phyloP scores from a whole-genome alignment of 805 yeast species.

The Cyberlindnera veronae region DNA sequence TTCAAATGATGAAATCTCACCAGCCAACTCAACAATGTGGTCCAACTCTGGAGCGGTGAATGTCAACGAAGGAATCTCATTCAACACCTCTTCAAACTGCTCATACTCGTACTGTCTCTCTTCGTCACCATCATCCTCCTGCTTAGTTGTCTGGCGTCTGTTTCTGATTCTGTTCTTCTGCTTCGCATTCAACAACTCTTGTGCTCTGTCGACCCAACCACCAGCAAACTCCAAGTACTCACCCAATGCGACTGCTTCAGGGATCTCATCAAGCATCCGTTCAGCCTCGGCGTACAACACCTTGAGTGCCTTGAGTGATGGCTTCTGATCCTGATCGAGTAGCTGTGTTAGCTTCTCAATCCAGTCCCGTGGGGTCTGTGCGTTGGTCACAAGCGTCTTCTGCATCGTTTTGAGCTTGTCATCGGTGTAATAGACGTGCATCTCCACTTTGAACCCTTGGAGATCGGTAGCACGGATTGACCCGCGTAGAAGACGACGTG shows the following conservation, averaged over 20 bases:
- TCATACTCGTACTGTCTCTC: conserved; percentile 17
- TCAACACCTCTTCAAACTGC: conserved; percentile 31
- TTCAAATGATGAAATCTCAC: conserved; percentile 50
- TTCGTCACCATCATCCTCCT: conserved; percentile 8
- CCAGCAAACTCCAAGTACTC: conserved; percentile 43
- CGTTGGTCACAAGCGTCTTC: conserved; percentile 36
- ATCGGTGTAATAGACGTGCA: conserved; percentile 50
- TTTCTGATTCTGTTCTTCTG: conserved; percentile 40
- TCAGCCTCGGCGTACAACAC: conserved; percentile 53
- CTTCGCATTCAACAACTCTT: conserved; percentile 37
- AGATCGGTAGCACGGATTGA: conserved; percentile 1
- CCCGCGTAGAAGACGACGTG: conserved; percentile 29
- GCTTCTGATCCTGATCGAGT: conserved; percentile 39
- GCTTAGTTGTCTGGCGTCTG: conserved; percentile 12
- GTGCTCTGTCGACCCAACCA: conserved; percentile 54
- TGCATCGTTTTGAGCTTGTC: conserved; percentile 42
- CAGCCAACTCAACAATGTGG: conserved; percentile 50
- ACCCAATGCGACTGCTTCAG: conserved; percentile 36
- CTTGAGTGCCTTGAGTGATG: conserved; percentile 44
- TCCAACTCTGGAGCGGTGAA: conserved; percentile 58
- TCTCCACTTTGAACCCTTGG: conserved; percentile 33
- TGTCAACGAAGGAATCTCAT: conserved; percentile 45
- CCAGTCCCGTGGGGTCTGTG: conserved; percentile 53
- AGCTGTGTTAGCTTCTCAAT: conserved; percentile 38
- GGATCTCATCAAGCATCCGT: conserved; percentile 39